Conservation (phyloP, 768 basidiomycete genomes). For the Boletellus sp. region DNA sequence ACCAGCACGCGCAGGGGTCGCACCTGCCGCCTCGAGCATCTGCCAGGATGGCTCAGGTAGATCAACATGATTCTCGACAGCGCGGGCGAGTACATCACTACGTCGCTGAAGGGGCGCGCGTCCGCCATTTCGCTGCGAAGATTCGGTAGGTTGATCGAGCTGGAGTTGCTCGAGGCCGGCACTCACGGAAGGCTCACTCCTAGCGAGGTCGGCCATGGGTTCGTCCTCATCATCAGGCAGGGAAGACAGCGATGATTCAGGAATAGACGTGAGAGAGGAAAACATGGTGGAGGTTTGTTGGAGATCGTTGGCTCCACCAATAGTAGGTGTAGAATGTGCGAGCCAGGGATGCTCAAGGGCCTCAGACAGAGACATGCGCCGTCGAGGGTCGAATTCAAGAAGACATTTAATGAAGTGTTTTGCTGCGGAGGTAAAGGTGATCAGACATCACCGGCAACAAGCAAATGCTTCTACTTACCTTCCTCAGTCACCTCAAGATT, state of each 20-base stretch:
- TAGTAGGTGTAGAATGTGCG: background rate
- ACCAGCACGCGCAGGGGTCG: conserved; percentile 24
- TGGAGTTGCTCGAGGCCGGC: conserved; percentile 33
- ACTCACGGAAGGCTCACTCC: conserved; percentile 28
- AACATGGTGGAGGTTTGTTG: conserved; percentile 1
- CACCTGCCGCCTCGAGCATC: conserved; percentile 41
- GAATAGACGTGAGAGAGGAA: conserved; percentile 11
- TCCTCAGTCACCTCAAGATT: conserved; percentile 37
- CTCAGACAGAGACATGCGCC: conserved; percentile 67
- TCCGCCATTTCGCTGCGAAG: conserved; percentile 9
- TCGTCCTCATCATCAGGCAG: conserved; percentile 23
- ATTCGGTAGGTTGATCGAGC: conserved; percentile 21
- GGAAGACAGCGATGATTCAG: conserved; percentile 20
- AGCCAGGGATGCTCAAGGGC: conserved; percentile 83
- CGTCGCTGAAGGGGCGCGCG: conserved; percentile 41
- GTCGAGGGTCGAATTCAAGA: conserved; percentile 57
- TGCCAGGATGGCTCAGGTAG: conserved; percentile 55
- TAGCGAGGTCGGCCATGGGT: conserved; percentile 10
- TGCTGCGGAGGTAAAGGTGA: conserved; percentile 44
- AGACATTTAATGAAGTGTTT: conserved; percentile 64
- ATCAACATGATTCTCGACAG: conserved; percentile 38
- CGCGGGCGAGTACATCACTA: conserved; percentile 44
- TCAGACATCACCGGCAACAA: background rate
- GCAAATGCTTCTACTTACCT: conserved; percentile 37
- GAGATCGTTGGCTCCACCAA: background rate